Evolutionary conservation across 306 rosid species (phyloP).

Genomic region (Glycine soja): DNA sequence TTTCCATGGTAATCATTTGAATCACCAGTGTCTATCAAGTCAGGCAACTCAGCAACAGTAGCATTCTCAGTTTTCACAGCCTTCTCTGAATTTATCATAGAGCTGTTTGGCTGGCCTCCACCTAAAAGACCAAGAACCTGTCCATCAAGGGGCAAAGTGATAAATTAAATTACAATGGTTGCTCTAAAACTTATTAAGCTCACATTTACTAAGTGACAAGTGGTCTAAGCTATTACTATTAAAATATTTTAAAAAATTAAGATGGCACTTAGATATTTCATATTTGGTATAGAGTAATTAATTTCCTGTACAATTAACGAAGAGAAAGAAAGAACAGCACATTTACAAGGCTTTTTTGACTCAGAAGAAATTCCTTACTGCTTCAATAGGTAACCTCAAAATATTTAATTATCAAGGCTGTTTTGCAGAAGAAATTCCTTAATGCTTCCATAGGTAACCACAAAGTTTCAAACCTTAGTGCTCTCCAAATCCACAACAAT

Average conservation of each 20-base stretch:
- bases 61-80: conserved; percentile 53
- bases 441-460: not conserved
- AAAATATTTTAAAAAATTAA: conserved; percentile 19
- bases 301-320: not conserved
- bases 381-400: not conserved
- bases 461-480: not conserved
- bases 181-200: conserved; percentile 26
- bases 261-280: conserved; percentile 5
- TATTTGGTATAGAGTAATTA: not conserved
- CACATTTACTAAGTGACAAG: not conserved
- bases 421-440: conserved; percentile 2
- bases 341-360: conserved; percentile 27
- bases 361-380: not conserved
- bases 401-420: conserved; percentile 15
- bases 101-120: conserved; percentile 65
- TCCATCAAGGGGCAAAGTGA: conserved; percentile 47
- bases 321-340: not conserved
- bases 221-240: conserved; percentile 1
- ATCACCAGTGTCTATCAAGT: conserved; percentile 89
- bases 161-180: conserved; percentile 25
- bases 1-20: conserved; percentile 53
- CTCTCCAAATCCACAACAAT: conserved; percentile 20
- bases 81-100: conserved; percentile 60
- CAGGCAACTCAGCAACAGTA: conserved; percentile 67
- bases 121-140: conserved; percentile 87